Evolutionary conservation across 1,284 basidiomycete species (phyloP).

Genomic region (Papiliotrema fonsecae): DNA sequence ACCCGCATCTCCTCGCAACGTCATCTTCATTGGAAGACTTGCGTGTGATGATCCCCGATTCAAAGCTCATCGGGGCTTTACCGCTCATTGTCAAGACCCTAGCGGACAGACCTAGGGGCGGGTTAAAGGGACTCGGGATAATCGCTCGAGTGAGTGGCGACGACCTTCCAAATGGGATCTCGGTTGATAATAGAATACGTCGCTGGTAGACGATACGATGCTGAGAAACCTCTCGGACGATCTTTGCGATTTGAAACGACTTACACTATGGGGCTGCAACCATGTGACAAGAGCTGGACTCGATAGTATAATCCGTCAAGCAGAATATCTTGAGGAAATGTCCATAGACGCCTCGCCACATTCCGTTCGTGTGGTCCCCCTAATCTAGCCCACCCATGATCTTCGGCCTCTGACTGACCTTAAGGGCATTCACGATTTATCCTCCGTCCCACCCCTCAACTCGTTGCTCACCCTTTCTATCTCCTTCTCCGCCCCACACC

Average conservation of each 20-base stretch:
- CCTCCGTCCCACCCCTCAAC: slow-evolving; percentile 18
- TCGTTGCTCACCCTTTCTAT: slow-evolving; percentile 26
- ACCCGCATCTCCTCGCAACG: slow-evolving; percentile 26
- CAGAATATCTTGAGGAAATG: slow-evolving; percentile 34
- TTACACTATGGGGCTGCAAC: slow-evolving; percentile 40
- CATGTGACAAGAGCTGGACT: slow-evolving; percentile 32
- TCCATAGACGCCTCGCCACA: slow-evolving; percentile 36
- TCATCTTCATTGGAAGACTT: slow-evolving; percentile 35
- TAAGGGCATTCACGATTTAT: slow-evolving; percentile 28
- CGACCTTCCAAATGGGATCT: not conserved
- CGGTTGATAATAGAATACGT: slow-evolving; percentile 23
- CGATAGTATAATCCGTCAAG: slow-evolving; percentile 24
- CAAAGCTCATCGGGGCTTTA: slow-evolving; percentile 21
- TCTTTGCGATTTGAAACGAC: slow-evolving; percentile 22
- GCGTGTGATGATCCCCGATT: slow-evolving; percentile 45
- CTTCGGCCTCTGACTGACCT: not conserved
- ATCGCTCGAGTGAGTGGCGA: slow-evolving; percentile 30
- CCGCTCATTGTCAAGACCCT: slow-evolving; percentile 18
- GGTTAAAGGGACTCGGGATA: slow-evolving; percentile 35
- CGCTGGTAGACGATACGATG: slow-evolving; percentile 34
- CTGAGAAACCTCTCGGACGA: slow-evolving; percentile 25
- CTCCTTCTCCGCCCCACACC: slow-evolving; percentile 24
- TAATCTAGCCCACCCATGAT: not conserved
- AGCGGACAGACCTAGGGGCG: slow-evolving; percentile 16
- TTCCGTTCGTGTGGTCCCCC: slow-evolving; percentile 21